Evolutionary conservation across 2,329 filamentous ascomycete species (phyloP).

Genomic region (Hymenoscyphus linearis): DNA sequence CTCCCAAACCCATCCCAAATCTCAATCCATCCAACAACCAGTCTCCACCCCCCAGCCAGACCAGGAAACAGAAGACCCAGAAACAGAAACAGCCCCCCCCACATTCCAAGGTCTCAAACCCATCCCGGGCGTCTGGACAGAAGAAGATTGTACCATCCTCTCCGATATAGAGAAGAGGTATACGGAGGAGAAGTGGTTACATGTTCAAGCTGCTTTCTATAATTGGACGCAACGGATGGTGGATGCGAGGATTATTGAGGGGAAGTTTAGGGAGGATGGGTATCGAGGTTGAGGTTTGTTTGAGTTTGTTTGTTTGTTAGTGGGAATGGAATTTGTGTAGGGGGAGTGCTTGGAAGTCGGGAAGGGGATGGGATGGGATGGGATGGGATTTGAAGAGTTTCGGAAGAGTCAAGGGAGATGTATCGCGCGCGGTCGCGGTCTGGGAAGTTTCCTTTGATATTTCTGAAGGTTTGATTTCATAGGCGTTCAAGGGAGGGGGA

Average conservation of each 20-base stretch:
- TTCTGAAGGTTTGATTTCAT: no score
- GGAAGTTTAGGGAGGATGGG: constrained; percentile 29
- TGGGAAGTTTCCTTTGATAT: no score
- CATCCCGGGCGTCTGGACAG: constrained; percentile 23
- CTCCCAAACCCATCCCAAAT: no score
- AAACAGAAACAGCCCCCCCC: no score
- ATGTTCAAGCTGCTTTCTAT: constrained; percentile 30
- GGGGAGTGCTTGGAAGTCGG: neutral
- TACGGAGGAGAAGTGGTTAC: constrained; percentile 27
- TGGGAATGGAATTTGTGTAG: neutral
- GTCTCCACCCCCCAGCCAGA: no score
- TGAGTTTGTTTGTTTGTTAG: no score
- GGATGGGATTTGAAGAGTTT: no score
- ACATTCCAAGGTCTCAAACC: constrained; percentile 18
- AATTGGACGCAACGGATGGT: constrained; percentile 32
- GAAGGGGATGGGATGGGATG: no score
- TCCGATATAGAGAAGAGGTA: constrained; percentile 26
- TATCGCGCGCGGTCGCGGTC: no score
- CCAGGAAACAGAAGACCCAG: neutral
- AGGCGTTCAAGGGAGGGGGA: no score
- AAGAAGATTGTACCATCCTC: constrained; percentile 27
- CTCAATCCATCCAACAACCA: no score
- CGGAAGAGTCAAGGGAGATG: no score
- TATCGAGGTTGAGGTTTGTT: constrained; percentile 1
- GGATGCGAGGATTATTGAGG: constrained; percentile 25